phyloP scores from a whole-genome alignment of 768 basidiomycete genomes.

The Naematelia aurantialba region DNA sequence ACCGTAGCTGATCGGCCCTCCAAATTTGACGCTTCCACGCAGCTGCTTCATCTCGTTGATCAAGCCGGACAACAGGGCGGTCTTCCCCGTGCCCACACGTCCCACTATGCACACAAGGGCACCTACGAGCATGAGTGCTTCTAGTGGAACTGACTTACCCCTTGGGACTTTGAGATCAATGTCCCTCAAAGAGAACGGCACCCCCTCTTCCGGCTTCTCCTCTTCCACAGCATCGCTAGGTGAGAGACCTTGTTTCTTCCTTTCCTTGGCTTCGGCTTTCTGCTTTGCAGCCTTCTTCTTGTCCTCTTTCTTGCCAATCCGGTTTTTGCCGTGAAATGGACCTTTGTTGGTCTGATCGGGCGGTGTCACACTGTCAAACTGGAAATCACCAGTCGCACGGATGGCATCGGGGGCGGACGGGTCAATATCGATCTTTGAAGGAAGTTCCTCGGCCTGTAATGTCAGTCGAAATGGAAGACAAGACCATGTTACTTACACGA shows the following conservation, averaged over 20 bases:
- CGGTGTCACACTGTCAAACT: constrained; percentile 29
- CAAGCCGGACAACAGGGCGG: constrained; percentile 38
- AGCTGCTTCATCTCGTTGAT: constrained; percentile 43
- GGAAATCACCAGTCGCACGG: constrained; percentile 50
- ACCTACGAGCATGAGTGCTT: constrained; percentile 16
- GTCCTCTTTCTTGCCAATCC: not conserved
- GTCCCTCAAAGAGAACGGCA: constrained; percentile 57
- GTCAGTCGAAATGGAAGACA: not conserved
- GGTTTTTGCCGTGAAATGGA: not conserved
- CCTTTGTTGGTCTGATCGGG: not conserved
- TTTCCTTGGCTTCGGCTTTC: constrained; percentile 2
- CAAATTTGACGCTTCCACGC: constrained; percentile 29
- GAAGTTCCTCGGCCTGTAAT: constrained; percentile 10
- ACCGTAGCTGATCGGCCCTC: constrained; percentile 40
- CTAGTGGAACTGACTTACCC: constrained; percentile 10
- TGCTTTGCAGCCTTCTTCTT: constrained; percentile 7
- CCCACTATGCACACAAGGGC: constrained; percentile 45
- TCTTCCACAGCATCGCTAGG: constrained; percentile 4
- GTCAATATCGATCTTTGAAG: not conserved
- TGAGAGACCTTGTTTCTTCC: constrained; percentile 18
- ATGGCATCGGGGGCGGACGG: constrained; percentile 52
- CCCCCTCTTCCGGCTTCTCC: constrained; percentile 17
- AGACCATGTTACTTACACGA: not conserved
- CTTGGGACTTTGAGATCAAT: constrained; percentile 56
- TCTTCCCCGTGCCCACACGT: constrained; percentile 47